Conservation (phyloP, 129 eudicot genomes). For the Chrysanthemum makinoi region DNA sequence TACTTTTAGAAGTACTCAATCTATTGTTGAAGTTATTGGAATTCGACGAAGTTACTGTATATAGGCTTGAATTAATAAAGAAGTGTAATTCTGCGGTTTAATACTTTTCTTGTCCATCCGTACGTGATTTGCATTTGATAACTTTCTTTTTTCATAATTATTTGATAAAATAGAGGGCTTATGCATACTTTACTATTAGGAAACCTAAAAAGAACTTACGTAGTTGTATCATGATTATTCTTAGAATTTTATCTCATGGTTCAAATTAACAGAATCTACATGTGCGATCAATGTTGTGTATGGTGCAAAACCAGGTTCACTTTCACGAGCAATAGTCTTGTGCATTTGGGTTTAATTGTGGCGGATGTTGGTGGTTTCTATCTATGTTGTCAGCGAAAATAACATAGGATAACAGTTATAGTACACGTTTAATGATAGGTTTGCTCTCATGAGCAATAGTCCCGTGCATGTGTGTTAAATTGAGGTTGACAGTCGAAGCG, state of each 20-base stretch:
- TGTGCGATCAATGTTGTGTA: background rate
- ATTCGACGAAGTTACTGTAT: slow-evolving; percentile 3
- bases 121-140: background rate
- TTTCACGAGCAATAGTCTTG: no score
- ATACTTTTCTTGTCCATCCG: background rate
- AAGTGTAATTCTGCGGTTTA: background rate
- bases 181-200: background rate
- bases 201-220: background rate
- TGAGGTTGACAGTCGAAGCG: no score
- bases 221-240: background rate
- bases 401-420: no score
- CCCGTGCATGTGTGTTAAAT: no score
- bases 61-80: slow-evolving; percentile 16
- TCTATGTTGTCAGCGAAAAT: no score
- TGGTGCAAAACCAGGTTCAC: background rate
- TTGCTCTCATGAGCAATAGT: no score
- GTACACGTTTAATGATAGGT: no score
- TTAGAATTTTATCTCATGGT: background rate
- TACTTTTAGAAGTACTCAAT: slow-evolving; percentile 2
- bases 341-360: no score
- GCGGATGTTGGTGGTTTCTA: no score
- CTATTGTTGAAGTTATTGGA: slow-evolving; percentile 12
- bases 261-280: background rate
- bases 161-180: background rate
- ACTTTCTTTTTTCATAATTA: background rate